Conservation (phyloP, 192 early-diverging fungal species). For the Gaertneriomyces semiglobifer region DNA sequence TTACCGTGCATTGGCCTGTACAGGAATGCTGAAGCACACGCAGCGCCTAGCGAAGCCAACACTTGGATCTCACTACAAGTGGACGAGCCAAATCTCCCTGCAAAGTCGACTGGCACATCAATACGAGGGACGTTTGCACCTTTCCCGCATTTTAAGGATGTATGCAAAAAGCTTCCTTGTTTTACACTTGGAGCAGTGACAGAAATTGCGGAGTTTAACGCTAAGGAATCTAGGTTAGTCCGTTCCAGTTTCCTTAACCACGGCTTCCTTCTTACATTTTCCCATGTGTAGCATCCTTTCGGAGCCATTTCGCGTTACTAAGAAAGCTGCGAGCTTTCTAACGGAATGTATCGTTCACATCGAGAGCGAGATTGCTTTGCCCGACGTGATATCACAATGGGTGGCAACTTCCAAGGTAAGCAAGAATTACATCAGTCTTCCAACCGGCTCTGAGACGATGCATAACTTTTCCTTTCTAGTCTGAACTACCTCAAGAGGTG, state of each 20-base stretch:
- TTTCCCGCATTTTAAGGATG: constrained; percentile 5
- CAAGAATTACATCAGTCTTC: no score
- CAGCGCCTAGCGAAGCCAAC: background rate
- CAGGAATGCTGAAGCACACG: background rate
- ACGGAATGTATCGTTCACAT: background rate
- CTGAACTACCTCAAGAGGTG: background rate
- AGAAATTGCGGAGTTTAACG: no score
- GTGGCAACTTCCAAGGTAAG: no score
- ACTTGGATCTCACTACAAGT: background rate
- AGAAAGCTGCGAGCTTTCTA: background rate
- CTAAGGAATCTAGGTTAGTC: no score
- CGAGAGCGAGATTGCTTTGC: background rate
- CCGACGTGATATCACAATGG: no score
- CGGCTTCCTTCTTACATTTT: no score
- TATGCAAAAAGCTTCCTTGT: background rate
- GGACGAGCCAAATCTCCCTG: constrained; percentile 14
- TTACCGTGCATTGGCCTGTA: background rate
- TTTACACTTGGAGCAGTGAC: background rate
- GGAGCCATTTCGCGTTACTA: no score
- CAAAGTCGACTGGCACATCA: constrained; percentile 1
- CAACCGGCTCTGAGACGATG: no score
- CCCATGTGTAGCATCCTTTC: no score
- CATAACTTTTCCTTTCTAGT: no score
- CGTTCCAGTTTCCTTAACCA: no score
- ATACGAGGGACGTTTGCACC: background rate